Base-by-base conservation (phyloP, 495 filamentous ascomycete species). In the Penicillium arizonense region DNA sequence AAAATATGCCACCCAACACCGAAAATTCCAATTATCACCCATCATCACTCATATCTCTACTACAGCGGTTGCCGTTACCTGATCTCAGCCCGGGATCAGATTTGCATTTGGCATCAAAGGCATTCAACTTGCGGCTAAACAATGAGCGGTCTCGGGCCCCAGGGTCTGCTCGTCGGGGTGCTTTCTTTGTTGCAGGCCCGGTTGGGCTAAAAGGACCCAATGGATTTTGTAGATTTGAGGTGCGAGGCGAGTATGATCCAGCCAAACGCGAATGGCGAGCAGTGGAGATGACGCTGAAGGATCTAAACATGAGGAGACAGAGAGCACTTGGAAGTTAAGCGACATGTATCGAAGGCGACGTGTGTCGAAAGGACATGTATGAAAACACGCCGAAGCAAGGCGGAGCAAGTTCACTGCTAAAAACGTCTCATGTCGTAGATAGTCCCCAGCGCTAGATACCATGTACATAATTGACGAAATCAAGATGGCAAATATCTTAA, bases 161-260 rank as follows among this genome's bases (percentile, higher is more conserved):
- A 20, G 59, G 56, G 18, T 62, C 79, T 23, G 78, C 84, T 33
- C 84, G 81, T 9, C 77, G 84, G 21, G 89, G 89, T 2, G 77
- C 77, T 21, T 79, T 92, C 44, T 64, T 79, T 13, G 73, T 93
- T 18, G 69, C 69, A 16, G 89, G 89, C 1, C 70, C 88, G 2
- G 79, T 95, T 0, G 85, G 86, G 47, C 42, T 93, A 2, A 72
- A 77, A 26, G 83, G 86, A 1, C 62, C 79, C 0, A 80, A 72
- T 44, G 85, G 78, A 3, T 74, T 73, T 53, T 75, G 79, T 50
- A 75, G 80, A 13, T 61, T 86, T 45, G 82, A 87, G 62, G 80
- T 86, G 2, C 62, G 62, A 20, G 83, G 78, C 34, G 77, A 76
- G 33, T 88, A 85, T 64, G 81, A 88, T 59, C 82, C 84, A 12